A percentile compares a stretch with the other conserved stretches of the same genome.
These are phyloP conservation scores for Pinus tabuliformis DNA, from an alignment of 75 land plant species.

Conservation along the genomic window DNA sequence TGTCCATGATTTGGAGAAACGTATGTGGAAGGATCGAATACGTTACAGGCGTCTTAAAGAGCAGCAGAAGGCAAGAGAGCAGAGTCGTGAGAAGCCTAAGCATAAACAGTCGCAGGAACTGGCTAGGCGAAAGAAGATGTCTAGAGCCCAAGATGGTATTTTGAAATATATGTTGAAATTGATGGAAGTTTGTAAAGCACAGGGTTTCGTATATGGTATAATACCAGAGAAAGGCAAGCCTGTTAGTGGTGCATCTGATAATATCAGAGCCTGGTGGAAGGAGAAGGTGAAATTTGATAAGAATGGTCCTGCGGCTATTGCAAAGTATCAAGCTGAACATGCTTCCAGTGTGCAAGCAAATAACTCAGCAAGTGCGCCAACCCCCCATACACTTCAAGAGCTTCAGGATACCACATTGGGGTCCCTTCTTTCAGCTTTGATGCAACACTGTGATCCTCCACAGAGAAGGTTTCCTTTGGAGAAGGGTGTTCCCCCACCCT, in stretches of 20 bases:
- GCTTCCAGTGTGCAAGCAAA: slow-evolving; percentile 17
- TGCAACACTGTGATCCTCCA: slow-evolving; percentile 60
- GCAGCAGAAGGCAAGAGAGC: slow-evolving; percentile 28
- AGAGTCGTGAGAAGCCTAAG: slow-evolving; percentile 19
- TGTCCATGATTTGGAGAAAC: slow-evolving; percentile 82
- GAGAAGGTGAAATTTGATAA: slow-evolving; percentile 50
- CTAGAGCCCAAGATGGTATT: slow-evolving; percentile 54
- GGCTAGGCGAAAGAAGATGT: slow-evolving; percentile 50
- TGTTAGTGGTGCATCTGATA: slow-evolving; percentile 45
- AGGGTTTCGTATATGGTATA: slow-evolving; percentile 50
- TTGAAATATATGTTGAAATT: slow-evolving; percentile 49
- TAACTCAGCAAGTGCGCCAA: slow-evolving; percentile 18
- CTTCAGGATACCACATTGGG: slow-evolving; percentile 49
- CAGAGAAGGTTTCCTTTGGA: slow-evolving; percentile 45
- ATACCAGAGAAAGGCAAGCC: slow-evolving; percentile 58
- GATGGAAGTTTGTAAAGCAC: slow-evolving; percentile 58
- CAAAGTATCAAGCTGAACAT: slow-evolving; percentile 49
- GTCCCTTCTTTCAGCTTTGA: slow-evolving; percentile 37
- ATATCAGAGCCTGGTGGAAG: slow-evolving; percentile 57
- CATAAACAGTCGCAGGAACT: slow-evolving; percentile 45
- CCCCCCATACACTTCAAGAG: slow-evolving; percentile 43
- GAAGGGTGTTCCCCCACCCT: slow-evolving; percentile 42
- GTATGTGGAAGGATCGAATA: slow-evolving; percentile 80
- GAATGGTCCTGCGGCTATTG: slow-evolving; percentile 51
- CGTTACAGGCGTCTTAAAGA: slow-evolving; percentile 54